Base-by-base conservation (phyloP, 2,329 filamentous ascomycete species). In the Xylariales sp. region DNA sequence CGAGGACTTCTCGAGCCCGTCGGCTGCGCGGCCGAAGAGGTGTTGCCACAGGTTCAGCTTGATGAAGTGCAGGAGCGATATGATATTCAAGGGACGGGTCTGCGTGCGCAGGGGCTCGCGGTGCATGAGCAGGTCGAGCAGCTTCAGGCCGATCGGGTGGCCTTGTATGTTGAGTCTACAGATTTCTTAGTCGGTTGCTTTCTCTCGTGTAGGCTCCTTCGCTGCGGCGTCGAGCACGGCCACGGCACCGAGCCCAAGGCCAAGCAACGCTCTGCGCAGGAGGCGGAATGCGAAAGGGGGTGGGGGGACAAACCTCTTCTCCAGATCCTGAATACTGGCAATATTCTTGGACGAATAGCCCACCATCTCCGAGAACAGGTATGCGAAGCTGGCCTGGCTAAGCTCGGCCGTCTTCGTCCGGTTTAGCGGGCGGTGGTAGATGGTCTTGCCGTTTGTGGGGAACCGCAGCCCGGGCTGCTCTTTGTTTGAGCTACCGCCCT, bases 321-420 rank as follows among this genome's bases (percentile, higher is more conserved):
- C 93, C 14, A 98, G 72, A 64, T 97, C 93, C 56, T 91, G 85
- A 45, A 98, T 95, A 5, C 88, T 90, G 51, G 86, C 93, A 41
- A 96, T 91, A 47, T 87, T 77, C 56, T 83, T 78, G 63, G 97
- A 93, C 52, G 93, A 91, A 65, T 97, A 97, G 56, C 82, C 84
- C 37, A 98, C 90, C 86, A 97, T 95, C 70, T 96, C 91, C 46
- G 85, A 84, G 62, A 98, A 97, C 45, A 98, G 74, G 64, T 95
- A 97, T 31, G 93, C 91, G 66, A 98, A 97, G 66, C 88, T 89
- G 9, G 93, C 81, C 60, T 94, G 86, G 63, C 89, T 95, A 51
- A 94, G 80, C 71, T 97, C 91, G 44, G 86, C 79, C 54, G 86
- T 88, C 62, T 88, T 87, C 55, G 83, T 85, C 50, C 93, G 86